Evolutionary conservation across 1,284 basidiomycete genomes (phyloP).

Genomic region (Limonomyces culmigenus): DNA sequence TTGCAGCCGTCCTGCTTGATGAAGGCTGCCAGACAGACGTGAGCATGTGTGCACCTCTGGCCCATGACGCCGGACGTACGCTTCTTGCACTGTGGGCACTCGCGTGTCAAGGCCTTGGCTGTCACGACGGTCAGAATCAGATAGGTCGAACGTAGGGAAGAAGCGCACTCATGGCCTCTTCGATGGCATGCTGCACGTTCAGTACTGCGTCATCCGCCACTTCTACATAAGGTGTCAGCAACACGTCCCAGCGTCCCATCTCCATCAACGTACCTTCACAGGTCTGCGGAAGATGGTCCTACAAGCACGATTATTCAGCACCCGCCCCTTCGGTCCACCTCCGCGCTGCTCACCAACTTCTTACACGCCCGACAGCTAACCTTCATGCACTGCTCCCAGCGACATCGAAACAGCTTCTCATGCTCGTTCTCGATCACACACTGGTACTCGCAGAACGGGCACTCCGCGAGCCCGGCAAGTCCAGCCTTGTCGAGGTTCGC

Average conservation of each 20-base stretch:
- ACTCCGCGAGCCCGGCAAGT: slow-evolving; percentile 63
- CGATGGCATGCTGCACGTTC: slow-evolving; percentile 58
- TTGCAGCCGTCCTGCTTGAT: slow-evolving; percentile 70
- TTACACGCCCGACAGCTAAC: slow-evolving; percentile 69
- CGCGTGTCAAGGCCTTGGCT: slow-evolving; percentile 70
- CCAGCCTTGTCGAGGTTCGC: slow-evolving; percentile 65
- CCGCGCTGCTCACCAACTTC: slow-evolving; percentile 32
- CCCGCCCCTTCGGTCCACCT: too few relatives aligned
- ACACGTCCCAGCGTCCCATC: slow-evolving; percentile 41
- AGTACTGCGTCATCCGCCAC: slow-evolving; percentile 54
- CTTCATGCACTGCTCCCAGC: slow-evolving; percentile 52
- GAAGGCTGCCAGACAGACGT: too few relatives aligned
- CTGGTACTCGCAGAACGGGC: slow-evolving; percentile 76
- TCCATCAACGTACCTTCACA: not conserved
- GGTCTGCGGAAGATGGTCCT: too few relatives aligned
- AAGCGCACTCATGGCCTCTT: slow-evolving; percentile 72
- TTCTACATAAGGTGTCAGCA: slow-evolving; percentile 78
- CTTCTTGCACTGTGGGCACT: slow-evolving; percentile 69
- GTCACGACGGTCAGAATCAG: slow-evolving; percentile 4
- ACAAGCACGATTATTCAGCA: too few relatives aligned
- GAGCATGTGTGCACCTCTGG: too few relatives aligned
- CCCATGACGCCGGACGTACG: too few relatives aligned
- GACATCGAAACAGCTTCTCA: slow-evolving; percentile 69
- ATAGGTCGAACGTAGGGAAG: not conserved
- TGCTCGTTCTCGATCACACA: slow-evolving; percentile 62